Conservation (phyloP, 164 flowering plant species). For the Magnolia changhungtana region DNA sequence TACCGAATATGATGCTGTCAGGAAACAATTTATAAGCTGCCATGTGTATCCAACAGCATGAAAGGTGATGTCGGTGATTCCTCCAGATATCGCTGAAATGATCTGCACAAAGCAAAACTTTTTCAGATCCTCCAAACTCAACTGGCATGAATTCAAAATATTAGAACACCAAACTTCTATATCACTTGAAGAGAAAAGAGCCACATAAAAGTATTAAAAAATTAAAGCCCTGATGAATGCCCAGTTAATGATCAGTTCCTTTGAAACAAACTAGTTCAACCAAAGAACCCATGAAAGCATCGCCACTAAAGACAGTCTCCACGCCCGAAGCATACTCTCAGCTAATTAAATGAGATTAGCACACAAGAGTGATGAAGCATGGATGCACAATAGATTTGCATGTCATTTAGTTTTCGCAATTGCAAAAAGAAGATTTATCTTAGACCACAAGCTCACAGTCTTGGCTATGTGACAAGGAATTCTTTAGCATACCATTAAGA, state of each 20-base stretch:
- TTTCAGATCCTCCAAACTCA: background rate
- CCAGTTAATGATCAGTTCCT: background rate
- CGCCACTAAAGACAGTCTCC: background rate
- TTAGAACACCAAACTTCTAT: background rate
- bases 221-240: background rate
- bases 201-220: background rate
- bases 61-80: conserved; percentile 89
- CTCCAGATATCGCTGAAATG: conserved; percentile 91
- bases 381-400: background rate
- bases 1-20: conserved; percentile 99
- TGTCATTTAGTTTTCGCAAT: background rate
- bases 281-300: background rate
- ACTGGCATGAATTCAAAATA: background rate
- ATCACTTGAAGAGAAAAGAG: background rate
- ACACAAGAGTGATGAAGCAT: background rate
- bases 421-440: background rate
- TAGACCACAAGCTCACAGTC: background rate
- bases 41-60: conserved; percentile 90
- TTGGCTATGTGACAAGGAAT: background rate
- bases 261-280: background rate
- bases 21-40: conserved; percentile 84
- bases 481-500: conserved; percentile 71
- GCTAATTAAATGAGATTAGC: background rate
- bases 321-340: background rate
- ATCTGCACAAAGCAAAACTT: conserved; percentile 54